phyloP scores from a whole-genome alignment of 352 stramenopile genomes.

The Phytopythium kandeliae region DNA sequence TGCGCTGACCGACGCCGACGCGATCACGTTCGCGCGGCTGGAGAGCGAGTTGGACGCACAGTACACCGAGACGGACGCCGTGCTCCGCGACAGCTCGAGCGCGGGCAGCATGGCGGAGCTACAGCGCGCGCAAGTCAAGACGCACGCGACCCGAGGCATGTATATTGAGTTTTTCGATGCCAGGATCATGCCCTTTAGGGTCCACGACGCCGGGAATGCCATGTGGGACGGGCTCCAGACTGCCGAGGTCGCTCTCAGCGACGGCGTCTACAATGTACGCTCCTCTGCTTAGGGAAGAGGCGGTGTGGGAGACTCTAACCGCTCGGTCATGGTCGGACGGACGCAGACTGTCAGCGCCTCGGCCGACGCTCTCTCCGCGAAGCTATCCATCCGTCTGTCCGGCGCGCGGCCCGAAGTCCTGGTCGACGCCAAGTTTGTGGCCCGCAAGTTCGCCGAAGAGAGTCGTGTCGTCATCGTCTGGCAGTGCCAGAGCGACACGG shows the following conservation, averaged over 20 bases:
- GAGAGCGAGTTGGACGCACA: slow-evolving; percentile 1
- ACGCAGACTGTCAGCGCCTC: neutral
- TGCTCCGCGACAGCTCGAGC: neutral
- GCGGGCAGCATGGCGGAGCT: neutral
- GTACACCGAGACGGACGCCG: slow-evolving; percentile 4
- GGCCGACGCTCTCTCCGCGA: neutral
- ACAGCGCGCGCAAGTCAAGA: slow-evolving; percentile 1
- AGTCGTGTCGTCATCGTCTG: slow-evolving; percentile 15
- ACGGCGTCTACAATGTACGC: slow-evolving; percentile 3
- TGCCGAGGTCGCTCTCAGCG: neutral
- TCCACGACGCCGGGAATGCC: slow-evolving; percentile 5
- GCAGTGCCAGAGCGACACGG: slow-evolving; percentile 11
- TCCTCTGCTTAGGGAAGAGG: no score
- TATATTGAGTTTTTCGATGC: slow-evolving; percentile 13
- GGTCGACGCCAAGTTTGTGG: slow-evolving; percentile 3
- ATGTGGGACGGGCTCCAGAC: slow-evolving; percentile 7
- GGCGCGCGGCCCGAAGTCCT: neutral
- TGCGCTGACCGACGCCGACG: neutral
- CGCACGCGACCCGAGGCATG: slow-evolving; percentile 2
- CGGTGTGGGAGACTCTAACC: no score
- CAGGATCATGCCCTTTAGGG: slow-evolving; percentile 11
- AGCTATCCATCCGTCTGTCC: neutral
- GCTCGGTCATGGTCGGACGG: neutral
- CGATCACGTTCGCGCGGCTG: neutral
- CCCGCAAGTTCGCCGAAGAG: slow-evolving; percentile 6